Percentiles rank a stretch among this genome's conserved stretches.
These are phyloP conservation scores for Globisporangium paroecandrum DNA, from an alignment of 352 stramenopile species.

Conservation along the genomic window DNA sequence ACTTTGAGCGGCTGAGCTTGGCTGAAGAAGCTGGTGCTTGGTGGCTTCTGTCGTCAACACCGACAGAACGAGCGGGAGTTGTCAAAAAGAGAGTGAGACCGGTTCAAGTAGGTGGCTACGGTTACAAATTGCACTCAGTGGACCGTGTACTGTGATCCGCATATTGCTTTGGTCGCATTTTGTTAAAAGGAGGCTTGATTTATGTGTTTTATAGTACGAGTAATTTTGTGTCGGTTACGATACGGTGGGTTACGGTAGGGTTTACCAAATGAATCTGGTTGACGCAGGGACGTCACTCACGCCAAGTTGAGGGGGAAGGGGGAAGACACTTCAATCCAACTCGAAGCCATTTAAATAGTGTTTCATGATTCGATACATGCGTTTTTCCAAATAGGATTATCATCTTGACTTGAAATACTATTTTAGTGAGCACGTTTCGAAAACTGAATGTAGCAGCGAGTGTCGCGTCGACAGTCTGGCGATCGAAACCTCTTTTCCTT, in stretches of 20 bases:
- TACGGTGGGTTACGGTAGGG: no score
- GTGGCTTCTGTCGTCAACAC: constrained; percentile 7
- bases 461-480: background rate
- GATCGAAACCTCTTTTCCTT: background rate
- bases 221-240: background rate
- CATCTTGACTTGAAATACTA: background rate
- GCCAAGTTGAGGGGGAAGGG: background rate
- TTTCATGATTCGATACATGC: background rate
- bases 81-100: background rate
- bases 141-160: background rate
- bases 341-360: background rate
- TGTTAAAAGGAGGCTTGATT: background rate
- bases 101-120: background rate
- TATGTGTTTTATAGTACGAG: background rate
- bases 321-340: background rate
- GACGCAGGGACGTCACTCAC: background rate
- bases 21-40: background rate
- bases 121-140: background rate
- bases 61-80: background rate
- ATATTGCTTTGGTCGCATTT: background rate
- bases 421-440: background rate
- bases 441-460: background rate
- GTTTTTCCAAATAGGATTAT: background rate
- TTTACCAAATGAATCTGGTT: background rate
- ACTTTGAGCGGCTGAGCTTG: constrained; percentile 1